Evolutionary conservation across 177 flowering plant genomes (phyloP), one percentile per base, ranked within the genome.

Genomic region (Vitis hybrid): DNA sequence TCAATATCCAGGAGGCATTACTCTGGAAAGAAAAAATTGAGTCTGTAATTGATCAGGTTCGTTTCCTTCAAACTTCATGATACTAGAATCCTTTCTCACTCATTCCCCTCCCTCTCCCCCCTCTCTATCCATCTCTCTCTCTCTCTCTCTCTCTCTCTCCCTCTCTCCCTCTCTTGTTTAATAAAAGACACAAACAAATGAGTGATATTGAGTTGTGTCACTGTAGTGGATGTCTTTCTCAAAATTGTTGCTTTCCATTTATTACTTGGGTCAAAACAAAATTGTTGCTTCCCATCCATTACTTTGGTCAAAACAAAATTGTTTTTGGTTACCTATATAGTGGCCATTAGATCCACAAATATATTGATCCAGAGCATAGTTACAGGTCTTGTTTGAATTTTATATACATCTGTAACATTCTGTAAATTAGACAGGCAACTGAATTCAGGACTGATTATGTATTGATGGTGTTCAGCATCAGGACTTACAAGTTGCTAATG

Each of bases 21-120:
- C 65, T 83, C 60, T 96, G 99, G 99, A 93, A 92, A 86, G 97
- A 89, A 75, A 96, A 91, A 82, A 92, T 96, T 74, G 97, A 92
- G 78, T 74, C 74, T 71, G 97, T 90, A 64, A 96, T 96, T 74
- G 98, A 96, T 83, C 93, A 88, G 98, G 99, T 96, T 12, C 52
- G 46, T 74, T 21, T 17, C 50, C 9, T 69, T 0, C 30, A 49
- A 12, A 17, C 54, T 56, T 19, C 19, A 10, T 57, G 19, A 57
- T 6, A n/a, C 27, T 46, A 35, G 7, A 35, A 35, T 6, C 46
- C 46, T 35, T 35, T 6, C 46, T 35, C 46, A 5, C 8, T 6
- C 46, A 35, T 35, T 35, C 46, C 46, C 8, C 46, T 6, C 46
- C 46, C 1, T 6, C 46, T 35, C 46, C 46, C 5, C 46, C 46